Evolutionary conservation across 2,329 filamentous ascomycete species (phyloP).

Genomic region (Neofusicoccum laricinum): DNA sequence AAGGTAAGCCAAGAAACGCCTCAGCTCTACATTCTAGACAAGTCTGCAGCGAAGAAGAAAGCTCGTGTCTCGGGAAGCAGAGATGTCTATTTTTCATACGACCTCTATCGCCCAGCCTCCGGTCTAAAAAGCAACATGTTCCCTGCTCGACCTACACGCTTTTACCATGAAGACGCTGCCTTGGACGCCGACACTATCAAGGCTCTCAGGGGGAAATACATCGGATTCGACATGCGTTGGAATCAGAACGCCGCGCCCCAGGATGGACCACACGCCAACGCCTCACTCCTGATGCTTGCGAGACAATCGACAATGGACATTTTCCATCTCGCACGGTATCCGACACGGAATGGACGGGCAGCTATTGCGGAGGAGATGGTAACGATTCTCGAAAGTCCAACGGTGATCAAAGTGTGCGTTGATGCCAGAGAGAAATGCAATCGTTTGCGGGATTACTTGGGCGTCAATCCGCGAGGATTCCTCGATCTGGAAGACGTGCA

Average conservation of each 20-base stretch:
- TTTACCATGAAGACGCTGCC: background rate
- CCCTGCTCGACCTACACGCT: background rate
- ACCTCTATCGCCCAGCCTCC: background rate
- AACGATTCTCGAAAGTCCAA: slow-evolving; percentile 67
- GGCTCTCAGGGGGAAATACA: slow-evolving; percentile 35
- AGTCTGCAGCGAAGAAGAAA: background rate
- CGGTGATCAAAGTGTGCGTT: slow-evolving; percentile 74
- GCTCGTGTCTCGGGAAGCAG: background rate
- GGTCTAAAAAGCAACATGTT: no score
- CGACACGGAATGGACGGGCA: slow-evolving; percentile 38
- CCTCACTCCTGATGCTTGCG: slow-evolving; percentile 81
- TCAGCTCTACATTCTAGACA: background rate
- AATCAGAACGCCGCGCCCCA: slow-evolving; percentile 46
- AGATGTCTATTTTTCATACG: background rate
- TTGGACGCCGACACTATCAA: background rate
- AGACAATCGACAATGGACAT: slow-evolving; percentile 72
- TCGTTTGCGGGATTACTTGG: slow-evolving; percentile 66
- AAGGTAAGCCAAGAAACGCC: background rate
- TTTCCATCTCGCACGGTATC: slow-evolving; percentile 65
- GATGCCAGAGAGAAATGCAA: slow-evolving; percentile 64
- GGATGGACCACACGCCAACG: slow-evolving; percentile 60
- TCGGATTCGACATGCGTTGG: slow-evolving; percentile 94
- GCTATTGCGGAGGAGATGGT: slow-evolving; percentile 64
- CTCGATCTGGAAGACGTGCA: slow-evolving; percentile 61
- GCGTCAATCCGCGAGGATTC: slow-evolving; percentile 62